phyloP scores from a whole-genome alignment of 208 protist species.

The Leptomonas seymouri region DNA sequence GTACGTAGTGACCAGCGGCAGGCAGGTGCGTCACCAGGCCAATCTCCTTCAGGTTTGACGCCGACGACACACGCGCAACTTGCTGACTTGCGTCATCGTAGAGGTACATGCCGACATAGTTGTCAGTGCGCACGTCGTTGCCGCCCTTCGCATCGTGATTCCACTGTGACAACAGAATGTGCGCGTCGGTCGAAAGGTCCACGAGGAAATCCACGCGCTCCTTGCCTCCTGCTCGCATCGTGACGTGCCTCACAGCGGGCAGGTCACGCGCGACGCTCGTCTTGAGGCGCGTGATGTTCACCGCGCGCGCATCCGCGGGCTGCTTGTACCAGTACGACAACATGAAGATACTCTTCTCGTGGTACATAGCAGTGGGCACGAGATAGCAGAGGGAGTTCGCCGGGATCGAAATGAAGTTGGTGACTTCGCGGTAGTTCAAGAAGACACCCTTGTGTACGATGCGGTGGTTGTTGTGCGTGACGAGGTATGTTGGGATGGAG shows the following conservation, averaged over 20 bases:
- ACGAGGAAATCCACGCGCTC: constrained; percentile 77
- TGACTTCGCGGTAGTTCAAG: constrained; percentile 66
- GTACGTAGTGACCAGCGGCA: constrained; percentile 54
- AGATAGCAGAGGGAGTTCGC: constrained; percentile 69
- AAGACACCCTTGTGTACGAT: constrained; percentile 70
- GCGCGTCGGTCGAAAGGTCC: constrained; percentile 60
- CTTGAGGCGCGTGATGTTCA: constrained; percentile 47
- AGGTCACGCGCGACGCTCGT: constrained; percentile 54
- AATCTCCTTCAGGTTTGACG: constrained; percentile 69
- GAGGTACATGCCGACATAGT: constrained; percentile 79
- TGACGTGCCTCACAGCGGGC: constrained; percentile 66
- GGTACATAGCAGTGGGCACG: constrained; percentile 73
- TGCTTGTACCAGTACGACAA: constrained; percentile 74
- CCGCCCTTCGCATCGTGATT: constrained; percentile 36
- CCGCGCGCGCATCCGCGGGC: constrained; percentile 32
- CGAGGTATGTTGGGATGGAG: constrained; percentile 65
- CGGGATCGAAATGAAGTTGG: constrained; percentile 58
- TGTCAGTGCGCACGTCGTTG: constrained; percentile 57
- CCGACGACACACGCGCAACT: constrained; percentile 50
- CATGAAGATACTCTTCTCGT: constrained; percentile 69
- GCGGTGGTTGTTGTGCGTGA: constrained; percentile 79
- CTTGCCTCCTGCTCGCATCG: constrained; percentile 43
- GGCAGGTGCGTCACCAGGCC: constrained; percentile 57
- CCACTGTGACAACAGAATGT: constrained; percentile 72
- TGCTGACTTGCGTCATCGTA: constrained; percentile 56